Base-by-base conservation (phyloP, 208 protist genomes). In the Porcisia hertigi region DNA sequence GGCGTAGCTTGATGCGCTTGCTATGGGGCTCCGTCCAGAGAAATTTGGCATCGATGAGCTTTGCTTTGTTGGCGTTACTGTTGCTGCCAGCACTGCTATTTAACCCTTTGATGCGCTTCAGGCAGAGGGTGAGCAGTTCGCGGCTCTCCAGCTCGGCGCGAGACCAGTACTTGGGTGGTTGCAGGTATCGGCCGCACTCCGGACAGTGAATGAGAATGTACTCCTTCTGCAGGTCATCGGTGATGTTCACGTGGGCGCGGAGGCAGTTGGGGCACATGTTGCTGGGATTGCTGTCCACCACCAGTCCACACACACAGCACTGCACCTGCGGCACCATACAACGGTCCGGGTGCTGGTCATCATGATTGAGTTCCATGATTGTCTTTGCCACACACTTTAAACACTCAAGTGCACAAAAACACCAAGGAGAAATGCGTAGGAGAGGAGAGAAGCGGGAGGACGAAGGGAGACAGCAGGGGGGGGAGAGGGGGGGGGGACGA, bases 21-120 rank as follows among this genome's bases (percentile, higher is more conserved):
- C 98, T 99, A 88, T 99, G 99, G 30, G 99, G 98, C 88, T 99
- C 99, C 3, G 99, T 99, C 99, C 99, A 99, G 23, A 99, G 81
- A 80, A 99, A 99, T 47, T 90, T 93, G 5, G 99, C 99, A 88
- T 99, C 99, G 0, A 99, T 79, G 16, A 99, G 89, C 74, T 98
- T 98, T 39, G 99, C 94, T 77, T 98, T 97, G 58, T 98, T 86
- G 23, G 95, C 97, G 71, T 92, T 94, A 34, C 85, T 89, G 73
- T 99, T 99, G 36, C 99, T 88, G 69, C 98, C 83, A 1, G 89
- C 74, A 62, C 83, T 94, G 71, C 83, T 91, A 74, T 84, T 98
- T 39, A 99, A 84, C 18, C 98, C 98, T 76, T 98, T 98, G 39
- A 99, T 89, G 54, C 94, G 89, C 77, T 99, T 99, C 23, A 99